Evolutionary conservation across 164 flowering plant genomes (phyloP), one percentile per base, ranked within the genome.

Genomic region (Chimonanthus salicifolius): DNA sequence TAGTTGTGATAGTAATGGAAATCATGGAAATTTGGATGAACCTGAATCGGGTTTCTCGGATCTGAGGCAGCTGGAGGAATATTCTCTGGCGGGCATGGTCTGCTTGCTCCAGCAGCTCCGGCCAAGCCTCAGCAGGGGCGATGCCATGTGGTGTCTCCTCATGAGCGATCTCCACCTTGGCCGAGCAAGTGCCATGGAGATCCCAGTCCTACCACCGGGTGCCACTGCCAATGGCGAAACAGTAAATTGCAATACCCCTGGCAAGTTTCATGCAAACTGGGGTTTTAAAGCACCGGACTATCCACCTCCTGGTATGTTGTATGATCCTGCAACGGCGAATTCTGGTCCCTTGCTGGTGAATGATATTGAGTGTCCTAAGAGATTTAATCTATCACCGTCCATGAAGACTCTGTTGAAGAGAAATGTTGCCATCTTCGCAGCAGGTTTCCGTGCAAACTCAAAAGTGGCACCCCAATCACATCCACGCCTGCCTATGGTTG

Each of bases 111-210:
- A 88, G 70, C 94, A 90, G 77, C 84, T 86, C 74, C 82, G 89
- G 74, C 98, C 97, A 0, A 84, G 89, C 68, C 80, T 92, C 89
- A 94, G 88, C 73, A 87, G 80, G 77, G 99, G 93, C 5, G 97
- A 94, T 82, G 97, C 98, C 46, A 90, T 96, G 95, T 92, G 95
- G 97, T 96, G 99, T 79, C 87, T 96, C 60, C 85, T 96, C 20
- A 92, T 90, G 98, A 89, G 94, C 80, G 97, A 96, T 85, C 88
- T 94, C 72, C 89, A 93, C 85, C 89, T 93, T 69, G 94, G 94
- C 49, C 84, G 91, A 10, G 99, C 97, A 0, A 88, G 97, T 69
- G 78, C 87, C 8, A 84, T 96, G 81, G 97, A 92, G 63, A 78
- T 92, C 16, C 94, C 97, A 0, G 71, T 80, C 54, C 47, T 84